A percentile compares a stretch with the other conserved stretches of the same genome.
Evolutionary conservation across 441 rosid genomes (phyloP).

Genomic region (Pelargonium hybrid): DNA sequence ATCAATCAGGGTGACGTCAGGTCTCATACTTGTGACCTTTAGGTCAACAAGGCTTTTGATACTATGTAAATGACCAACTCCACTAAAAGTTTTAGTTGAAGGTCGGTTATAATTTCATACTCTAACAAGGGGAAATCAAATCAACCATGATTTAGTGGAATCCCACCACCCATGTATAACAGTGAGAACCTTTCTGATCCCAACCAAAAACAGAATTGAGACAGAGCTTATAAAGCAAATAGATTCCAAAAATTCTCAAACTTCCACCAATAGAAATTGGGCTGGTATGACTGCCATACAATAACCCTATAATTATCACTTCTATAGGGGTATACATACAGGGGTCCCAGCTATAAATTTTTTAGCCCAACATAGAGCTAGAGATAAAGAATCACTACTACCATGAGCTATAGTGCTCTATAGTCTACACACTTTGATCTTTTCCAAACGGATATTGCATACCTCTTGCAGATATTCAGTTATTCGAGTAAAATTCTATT

Average conservation of each 20-base stretch:
- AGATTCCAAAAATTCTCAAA: too few species aligned
- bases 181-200: neutral
- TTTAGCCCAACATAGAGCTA: neutral
- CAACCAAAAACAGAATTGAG: neutral
- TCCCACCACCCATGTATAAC: neutral
- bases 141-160: neutral
- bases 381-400: neutral
- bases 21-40: too few species aligned
- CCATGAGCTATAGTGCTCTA: neutral
- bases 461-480: conserved; percentile 1
- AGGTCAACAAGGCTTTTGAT: too few species aligned
- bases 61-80: too few species aligned
- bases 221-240: too few species aligned
- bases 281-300: too few species aligned
- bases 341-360: neutral
- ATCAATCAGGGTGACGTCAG: too few species aligned
- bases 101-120: too few species aligned
- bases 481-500: neutral
- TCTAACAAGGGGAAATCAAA: neutral
- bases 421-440: neutral
- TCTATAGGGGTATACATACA: neutral
- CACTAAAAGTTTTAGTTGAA: too few species aligned
- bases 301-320: neutral
- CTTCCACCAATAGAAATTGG: too few species aligned
- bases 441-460: conserved; percentile 2